Evolutionary conservation across 805 yeast genomes (phyloP), one percentile per base, ranked within the genome.

Genomic region (Cyberlindnera petersonii): DNA sequence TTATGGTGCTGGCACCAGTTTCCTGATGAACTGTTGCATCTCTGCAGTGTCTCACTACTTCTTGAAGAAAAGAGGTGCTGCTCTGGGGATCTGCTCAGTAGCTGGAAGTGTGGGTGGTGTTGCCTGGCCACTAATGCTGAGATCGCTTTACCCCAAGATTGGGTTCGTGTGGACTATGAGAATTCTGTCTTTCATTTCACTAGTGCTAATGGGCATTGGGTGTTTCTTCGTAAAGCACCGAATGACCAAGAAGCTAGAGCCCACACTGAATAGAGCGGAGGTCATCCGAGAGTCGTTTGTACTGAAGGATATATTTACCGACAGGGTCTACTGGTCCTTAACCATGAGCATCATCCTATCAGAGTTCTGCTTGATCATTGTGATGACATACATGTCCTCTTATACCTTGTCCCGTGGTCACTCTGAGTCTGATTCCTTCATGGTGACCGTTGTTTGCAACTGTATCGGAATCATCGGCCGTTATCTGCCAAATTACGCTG

Each of bases 111-210:
- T 71, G 5, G 79, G 79, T 5, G 75, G 77, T 10, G 54, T 70
- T 35, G 35, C 66, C 15, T 72, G 68, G 48, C 74, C 77, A 5
- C 51, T 70, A 17, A 58, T 69, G 59, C 59, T 72, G 11, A 62
- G 68, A 26, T 50, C 48, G 8, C 52, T 72, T 16, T 62, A 64
- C 40, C 40, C 50, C 1, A 48, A 50, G 19, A 59, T 72, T 20
- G 80, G 80, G 1, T 74, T 68, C 48, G 64, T 61, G 7, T 75
- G 80, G 80, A 67, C 74, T 4, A 64, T 69, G 33, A 61, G 81
- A 27, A 56, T 68, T 13, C 54, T 74, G 27, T 75, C 73, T 0
- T 67, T 75, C 44, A 52, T 72, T 6, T 52, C 66, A 26, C n/a
- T 42, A 1, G 31, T 40, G 2, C 39, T 43, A 3, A 39, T 64